phyloP scores from a whole-genome alignment of 768 basidiomycete species.

The Lactarius trivialis region DNA sequence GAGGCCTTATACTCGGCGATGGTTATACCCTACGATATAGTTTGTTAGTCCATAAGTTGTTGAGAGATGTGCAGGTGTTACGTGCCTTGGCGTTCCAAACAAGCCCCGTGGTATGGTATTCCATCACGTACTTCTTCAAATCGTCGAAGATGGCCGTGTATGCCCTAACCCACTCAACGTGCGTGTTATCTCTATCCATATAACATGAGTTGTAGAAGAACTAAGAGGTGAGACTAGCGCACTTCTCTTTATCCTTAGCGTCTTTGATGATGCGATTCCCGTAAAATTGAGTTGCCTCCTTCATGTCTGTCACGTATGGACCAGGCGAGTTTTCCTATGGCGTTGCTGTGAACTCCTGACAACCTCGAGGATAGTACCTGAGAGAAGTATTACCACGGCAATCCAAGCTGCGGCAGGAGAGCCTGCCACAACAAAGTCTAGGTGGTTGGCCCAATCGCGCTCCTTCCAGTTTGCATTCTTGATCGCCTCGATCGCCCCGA shows the following conservation, averaged over 20 bases:
- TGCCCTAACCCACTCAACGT: slow-evolving; percentile 81
- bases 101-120: slow-evolving; percentile 81
- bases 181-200: slow-evolving; percentile 67
- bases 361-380: neutral
- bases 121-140: slow-evolving; percentile 73
- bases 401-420: slow-evolving; percentile 85
- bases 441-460: slow-evolving; percentile 75
- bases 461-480: slow-evolving; percentile 79
- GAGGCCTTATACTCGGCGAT: slow-evolving; percentile 47
- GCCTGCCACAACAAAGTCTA: slow-evolving; percentile 78
- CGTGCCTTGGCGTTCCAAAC: slow-evolving; percentile 79
- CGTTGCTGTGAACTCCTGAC: neutral
- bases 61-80: neutral
- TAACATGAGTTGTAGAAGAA: neutral
- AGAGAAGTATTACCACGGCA: slow-evolving; percentile 44
- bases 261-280: slow-evolving; percentile 87
- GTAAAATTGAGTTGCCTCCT: slow-evolving; percentile 83
- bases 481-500: slow-evolving; percentile 70
- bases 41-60: neutral
- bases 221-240: slow-evolving; percentile 27
- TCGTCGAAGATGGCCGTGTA: slow-evolving; percentile 69
- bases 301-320: slow-evolving; percentile 72
- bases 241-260: slow-evolving; percentile 94
- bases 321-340: slow-evolving; percentile 68
- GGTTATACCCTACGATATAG: slow-evolving; percentile 43